Conservation (phyloP, 2,329 filamentous ascomycete species). For the Polytolypa hystricis region DNA sequence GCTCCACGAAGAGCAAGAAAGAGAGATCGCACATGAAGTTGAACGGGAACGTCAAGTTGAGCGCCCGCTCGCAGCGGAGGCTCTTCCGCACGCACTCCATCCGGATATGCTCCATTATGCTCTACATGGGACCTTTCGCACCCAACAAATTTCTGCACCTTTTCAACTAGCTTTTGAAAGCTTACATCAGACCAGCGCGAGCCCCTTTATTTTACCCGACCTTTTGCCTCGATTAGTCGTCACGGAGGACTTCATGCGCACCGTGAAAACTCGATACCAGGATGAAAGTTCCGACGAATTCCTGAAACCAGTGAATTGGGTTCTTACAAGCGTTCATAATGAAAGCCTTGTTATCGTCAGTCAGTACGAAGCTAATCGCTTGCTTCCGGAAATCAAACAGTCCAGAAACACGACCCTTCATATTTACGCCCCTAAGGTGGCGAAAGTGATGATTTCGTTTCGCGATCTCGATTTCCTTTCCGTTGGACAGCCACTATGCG, state of each 20-base stretch:
- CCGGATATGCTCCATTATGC: slow-evolving; percentile 23
- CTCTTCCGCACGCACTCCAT: slow-evolving; percentile 35
- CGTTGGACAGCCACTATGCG: slow-evolving; percentile 15
- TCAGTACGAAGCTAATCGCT: slow-evolving; percentile 46
- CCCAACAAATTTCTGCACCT: slow-evolving; percentile 12
- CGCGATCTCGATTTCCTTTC: slow-evolving; percentile 37
- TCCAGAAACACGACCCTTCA: slow-evolving; percentile 33
- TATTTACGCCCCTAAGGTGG: slow-evolving; percentile 39
- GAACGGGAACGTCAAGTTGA: slow-evolving; percentile 49
- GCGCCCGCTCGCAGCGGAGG: slow-evolving; percentile 29
- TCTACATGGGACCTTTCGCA: background rate
- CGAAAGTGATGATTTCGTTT: slow-evolving; percentile 28
- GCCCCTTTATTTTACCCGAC: background rate
- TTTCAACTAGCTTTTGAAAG: slow-evolving; percentile 37
- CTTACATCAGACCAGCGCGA: slow-evolving; percentile 25
- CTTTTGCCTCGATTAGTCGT: slow-evolving; percentile 35
- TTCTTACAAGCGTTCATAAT: slow-evolving; percentile 29
- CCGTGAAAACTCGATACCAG: slow-evolving; percentile 23
- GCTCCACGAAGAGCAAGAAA: slow-evolving; percentile 56
- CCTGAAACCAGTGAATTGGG: slow-evolving; percentile 44
- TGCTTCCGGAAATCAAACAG: slow-evolving; percentile 33
- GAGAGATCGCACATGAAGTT: slow-evolving; percentile 49
- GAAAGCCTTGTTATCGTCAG: slow-evolving; percentile 43
- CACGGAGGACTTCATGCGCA: slow-evolving; percentile 41
- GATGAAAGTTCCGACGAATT: slow-evolving; percentile 34